These are phyloP conservation scores for Coemansia sp. DNA, from an alignment of 192 early-diverging fungal species.

Conservation along the genomic window DNA sequence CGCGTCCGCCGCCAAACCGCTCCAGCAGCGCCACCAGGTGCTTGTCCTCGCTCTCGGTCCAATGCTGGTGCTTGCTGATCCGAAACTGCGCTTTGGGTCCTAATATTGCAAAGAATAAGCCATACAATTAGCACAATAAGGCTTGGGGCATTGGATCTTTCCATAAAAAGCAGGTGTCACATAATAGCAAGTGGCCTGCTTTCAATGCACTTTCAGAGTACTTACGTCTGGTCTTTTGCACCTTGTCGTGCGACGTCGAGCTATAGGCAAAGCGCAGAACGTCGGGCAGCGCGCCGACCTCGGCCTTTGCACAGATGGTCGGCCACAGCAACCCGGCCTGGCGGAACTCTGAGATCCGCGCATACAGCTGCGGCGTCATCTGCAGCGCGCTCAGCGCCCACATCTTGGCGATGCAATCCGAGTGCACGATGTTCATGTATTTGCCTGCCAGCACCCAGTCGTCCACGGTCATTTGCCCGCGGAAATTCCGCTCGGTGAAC, in stretches of 20 bases:
- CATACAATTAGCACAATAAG: not conserved
- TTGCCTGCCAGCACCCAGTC: slow-evolving; percentile 43
- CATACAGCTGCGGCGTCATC: slow-evolving; percentile 31
- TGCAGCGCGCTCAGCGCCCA: slow-evolving; percentile 31
- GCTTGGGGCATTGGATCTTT: not conserved
- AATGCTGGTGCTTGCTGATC: slow-evolving; percentile 48
- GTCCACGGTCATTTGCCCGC: slow-evolving; percentile 18
- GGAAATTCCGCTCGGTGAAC: slow-evolving; percentile 36
- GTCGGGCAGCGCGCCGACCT: slow-evolving; percentile 12
- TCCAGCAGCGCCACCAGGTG: slow-evolving; percentile 18
- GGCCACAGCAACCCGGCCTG: slow-evolving; percentile 36
- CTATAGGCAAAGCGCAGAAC: slow-evolving; percentile 29
- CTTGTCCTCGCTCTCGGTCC: slow-evolving; percentile 34
- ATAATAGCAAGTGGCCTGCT: not conserved
- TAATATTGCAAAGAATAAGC: slow-evolving; percentile 5
- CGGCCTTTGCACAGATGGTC: slow-evolving; percentile 16
- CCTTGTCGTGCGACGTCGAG: slow-evolving; percentile 15
- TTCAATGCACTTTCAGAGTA: not conserved
- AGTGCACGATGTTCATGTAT: slow-evolving; percentile 42
- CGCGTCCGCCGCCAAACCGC: slow-evolving; percentile 17
- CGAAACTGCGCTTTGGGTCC: slow-evolving; percentile 38
- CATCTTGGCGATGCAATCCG: slow-evolving; percentile 43
- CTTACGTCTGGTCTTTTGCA: slow-evolving; percentile 18
- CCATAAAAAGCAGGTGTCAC: not conserved
- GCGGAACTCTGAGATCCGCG: slow-evolving; percentile 29